Evolutionary conservation across 371 early-diverging fungal species (phyloP), one percentile per base, ranked within the genome.

Genomic region (Syncephalastrum monosporum): DNA sequence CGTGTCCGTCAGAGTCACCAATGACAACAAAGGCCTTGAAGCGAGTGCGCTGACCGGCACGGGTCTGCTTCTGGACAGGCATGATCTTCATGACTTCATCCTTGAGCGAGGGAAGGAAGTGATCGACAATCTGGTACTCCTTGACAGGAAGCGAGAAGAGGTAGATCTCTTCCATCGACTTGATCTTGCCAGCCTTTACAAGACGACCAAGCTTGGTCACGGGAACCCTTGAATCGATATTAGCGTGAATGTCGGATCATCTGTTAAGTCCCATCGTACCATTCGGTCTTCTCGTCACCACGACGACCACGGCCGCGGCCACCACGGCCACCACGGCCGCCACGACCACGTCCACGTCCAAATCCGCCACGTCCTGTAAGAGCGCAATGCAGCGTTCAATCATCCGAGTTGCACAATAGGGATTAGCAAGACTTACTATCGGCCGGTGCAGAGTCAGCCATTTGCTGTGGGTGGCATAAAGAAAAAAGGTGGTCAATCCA

Each of bases 41-140:
- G 65, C 96, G 91, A 68, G 98, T 98, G 66, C 97, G 92, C 85
- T 99, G 98, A 85, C 98, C 98, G 66, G 98, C 98, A 77, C 93
- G 92, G 70, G 97, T 98, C 83, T 99, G 99, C 89, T 99, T 99
- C 86, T 99, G 98, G 71, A 99, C 97, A 60, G 97, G 96, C 85
- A 95, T 97, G 74, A 97, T 94, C 86, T 94, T 94, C 89, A 98
- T 94, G 63, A 98, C 95, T 81, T 98, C 96, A 74, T 98, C 97
- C 92, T 95, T 95, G 67, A 99, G 87, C 64, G 88, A 90, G 68
- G 91, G 91, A 52, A 98, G 78, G 87, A 98, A 93, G 77, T 81
- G 81, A 80, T 98, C 98, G 63, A 99, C 90, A 59, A 99, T 95
- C 83, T 97, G 98, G 89, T 92, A 94, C 82, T 99, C 98, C 90